Percentiles rank a stretch among this genome's conserved stretches.
Conservation (phyloP, 164 flowering plant genomes). For the Tetrastigma voinierianum region DNA sequence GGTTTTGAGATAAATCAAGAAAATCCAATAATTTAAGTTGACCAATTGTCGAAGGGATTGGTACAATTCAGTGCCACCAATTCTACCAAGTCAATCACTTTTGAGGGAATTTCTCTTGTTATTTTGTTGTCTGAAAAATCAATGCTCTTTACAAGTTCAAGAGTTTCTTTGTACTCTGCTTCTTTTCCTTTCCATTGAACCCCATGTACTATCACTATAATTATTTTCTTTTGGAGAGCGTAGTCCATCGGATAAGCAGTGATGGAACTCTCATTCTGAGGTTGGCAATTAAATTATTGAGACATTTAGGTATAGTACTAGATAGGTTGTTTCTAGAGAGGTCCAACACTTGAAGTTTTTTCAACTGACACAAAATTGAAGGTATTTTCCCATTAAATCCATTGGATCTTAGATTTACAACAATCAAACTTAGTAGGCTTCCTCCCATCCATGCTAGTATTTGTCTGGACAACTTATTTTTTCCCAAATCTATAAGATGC, state of each 20-base stretch:
- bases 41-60: conserved; percentile 20
- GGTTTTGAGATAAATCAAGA: conserved; percentile 27
- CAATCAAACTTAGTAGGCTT: not conserved
- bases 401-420: conserved; percentile 16
- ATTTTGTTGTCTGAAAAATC: conserved; percentile 29
- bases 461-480: conserved; percentile 8
- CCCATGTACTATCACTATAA: not conserved
- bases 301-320: conserved; percentile 26
- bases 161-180: not conserved
- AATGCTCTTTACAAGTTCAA: conserved; percentile 9
- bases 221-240: no score
- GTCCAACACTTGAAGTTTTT: conserved; percentile 19
- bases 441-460: conserved; percentile 26
- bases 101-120: conserved; percentile 21
- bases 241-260: not conserved
- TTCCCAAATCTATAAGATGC: conserved; percentile 3
- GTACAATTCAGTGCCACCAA: conserved; percentile 6
- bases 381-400: conserved; percentile 22
- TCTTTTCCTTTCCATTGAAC: conserved; percentile 17
- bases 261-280: not conserved
- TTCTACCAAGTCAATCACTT: conserved; percentile 1
- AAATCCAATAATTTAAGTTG: conserved; percentile 1
- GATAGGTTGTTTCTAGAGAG: conserved; percentile 22
- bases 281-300: conserved; percentile 20
- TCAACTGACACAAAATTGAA: conserved; percentile 10